These are phyloP conservation scores for Pseudotsuga menziesii DNA, from an alignment of 75 land plant genomes.

Conservation along the genomic window DNA sequence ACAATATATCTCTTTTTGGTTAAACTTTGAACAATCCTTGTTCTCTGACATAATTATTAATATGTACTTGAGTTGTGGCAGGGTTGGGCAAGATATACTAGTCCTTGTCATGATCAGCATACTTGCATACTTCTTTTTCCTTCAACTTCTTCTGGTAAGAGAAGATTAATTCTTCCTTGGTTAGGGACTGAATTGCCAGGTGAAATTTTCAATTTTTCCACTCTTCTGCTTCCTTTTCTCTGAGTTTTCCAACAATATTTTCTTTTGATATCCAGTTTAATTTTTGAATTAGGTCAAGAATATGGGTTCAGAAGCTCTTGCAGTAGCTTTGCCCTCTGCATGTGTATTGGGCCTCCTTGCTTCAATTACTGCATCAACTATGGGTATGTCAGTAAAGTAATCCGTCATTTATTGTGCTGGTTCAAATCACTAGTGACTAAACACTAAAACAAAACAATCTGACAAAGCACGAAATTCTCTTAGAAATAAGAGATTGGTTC, in stretches of 20 bases:
- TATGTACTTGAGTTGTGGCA: conserved; percentile 7
- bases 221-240: not conserved
- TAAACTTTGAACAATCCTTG: not conserved
- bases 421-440: not conserved
- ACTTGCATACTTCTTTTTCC: conserved; percentile 68
- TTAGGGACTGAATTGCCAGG: not conserved
- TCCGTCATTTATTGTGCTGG: not conserved
- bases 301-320: conserved; percentile 57
- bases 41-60: not conserved
- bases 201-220: not conserved
- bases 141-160: conserved; percentile 67
- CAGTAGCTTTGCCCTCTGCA: conserved; percentile 62
- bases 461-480: not conserved
- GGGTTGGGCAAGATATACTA: conserved; percentile 59
- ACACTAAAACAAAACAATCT: not conserved
- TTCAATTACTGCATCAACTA: conserved; percentile 50
- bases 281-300: conserved; percentile 36
- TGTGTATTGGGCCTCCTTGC: conserved; percentile 61
- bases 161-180: not conserved
- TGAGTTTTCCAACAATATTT: not conserved
- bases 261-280: not conserved
- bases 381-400: conserved; percentile 30
- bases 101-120: conserved; percentile 65
- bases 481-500: not conserved
- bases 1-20: not conserved